These are phyloP conservation scores for Aspergillus ostianus DNA, from an alignment of 495 filamentous ascomycete species.

Conservation along the genomic window DNA sequence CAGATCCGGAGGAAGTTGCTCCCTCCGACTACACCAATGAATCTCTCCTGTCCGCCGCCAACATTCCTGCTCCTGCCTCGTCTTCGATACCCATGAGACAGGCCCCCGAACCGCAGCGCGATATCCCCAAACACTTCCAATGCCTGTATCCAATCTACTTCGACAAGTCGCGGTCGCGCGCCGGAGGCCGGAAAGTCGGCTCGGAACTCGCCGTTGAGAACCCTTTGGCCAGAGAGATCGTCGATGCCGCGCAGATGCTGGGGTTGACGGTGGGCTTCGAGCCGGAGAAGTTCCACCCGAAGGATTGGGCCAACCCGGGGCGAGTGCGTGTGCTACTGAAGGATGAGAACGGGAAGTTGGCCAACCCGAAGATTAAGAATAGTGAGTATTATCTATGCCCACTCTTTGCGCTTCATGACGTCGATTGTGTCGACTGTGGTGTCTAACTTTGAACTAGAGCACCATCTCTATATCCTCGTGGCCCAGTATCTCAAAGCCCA, in stretches of 20 bases:
- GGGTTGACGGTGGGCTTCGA: slow-evolving; percentile 79
- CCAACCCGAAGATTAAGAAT: slow-evolving; percentile 65
- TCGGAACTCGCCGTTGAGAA: slow-evolving; percentile 70
- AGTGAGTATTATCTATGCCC: slow-evolving; percentile 48
- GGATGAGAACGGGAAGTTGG: slow-evolving; percentile 45
- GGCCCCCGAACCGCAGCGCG: slow-evolving; percentile 37
- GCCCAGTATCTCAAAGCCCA: slow-evolving; percentile 69
- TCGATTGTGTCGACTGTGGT: not conserved
- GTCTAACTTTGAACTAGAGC: slow-evolving; percentile 49
- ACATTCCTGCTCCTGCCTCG: slow-evolving; percentile 26
- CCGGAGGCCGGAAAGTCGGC: slow-evolving; percentile 76
- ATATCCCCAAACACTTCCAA: slow-evolving; percentile 73
- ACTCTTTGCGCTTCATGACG: slow-evolving; percentile 10
- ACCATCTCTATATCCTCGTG: slow-evolving; percentile 79
- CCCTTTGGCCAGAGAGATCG: slow-evolving; percentile 86
- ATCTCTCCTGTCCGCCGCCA: slow-evolving; percentile 39
- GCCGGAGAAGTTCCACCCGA: slow-evolving; percentile 87
- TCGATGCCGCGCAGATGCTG: slow-evolving; percentile 72
- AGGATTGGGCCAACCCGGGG: slow-evolving; percentile 97
- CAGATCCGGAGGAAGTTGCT: slow-evolving; percentile 71
- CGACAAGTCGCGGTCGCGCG: slow-evolving; percentile 69
- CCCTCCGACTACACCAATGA: slow-evolving; percentile 59
- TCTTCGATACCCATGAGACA: slow-evolving; percentile 38
- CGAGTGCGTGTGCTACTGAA: slow-evolving; percentile 78
- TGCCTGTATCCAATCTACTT: slow-evolving; percentile 97